Percentiles rank a stretch among this genome's conserved stretches.
Conservation (phyloP, 495 filamentous ascomycete species). For the Aspergillus nidulans region DNA sequence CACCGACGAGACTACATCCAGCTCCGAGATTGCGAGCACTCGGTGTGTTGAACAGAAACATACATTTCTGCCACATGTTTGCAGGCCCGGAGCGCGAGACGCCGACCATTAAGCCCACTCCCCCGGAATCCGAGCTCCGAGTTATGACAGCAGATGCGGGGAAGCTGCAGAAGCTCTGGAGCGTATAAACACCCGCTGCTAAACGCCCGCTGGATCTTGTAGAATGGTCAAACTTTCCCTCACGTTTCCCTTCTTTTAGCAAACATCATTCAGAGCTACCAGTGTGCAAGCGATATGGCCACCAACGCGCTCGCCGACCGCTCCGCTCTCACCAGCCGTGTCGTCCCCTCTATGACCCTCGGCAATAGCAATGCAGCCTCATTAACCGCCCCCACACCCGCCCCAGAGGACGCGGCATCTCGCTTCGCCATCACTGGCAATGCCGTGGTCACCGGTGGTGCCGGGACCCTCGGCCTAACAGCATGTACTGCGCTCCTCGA, state of each 20-base stretch:
- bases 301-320: neutral
- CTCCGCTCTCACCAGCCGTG: neutral
- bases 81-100: neutral
- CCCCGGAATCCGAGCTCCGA: neutral
- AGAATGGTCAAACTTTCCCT: too few species aligned
- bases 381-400: neutral
- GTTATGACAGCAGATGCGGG: neutral
- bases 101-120: neutral
- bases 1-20: neutral
- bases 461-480: slow-evolving; percentile 58
- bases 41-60: too few species aligned
- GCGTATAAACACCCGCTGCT: neutral
- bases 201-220: too few species aligned
- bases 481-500: slow-evolving; percentile 62
- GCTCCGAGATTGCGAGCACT: too few species aligned
- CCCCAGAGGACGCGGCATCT: neutral
- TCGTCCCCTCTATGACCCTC: neutral
- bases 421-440: neutral
- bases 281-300: neutral
- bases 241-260: neutral
- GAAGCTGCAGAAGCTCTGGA: neutral
- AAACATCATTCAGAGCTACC: neutral
- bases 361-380: neutral
- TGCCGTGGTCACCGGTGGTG: slow-evolving; percentile 56
- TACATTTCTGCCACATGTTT: too few species aligned